Evolutionary conservation across 805 yeast genomes (phyloP).

Genomic region (Kuraishia piskuri): DNA sequence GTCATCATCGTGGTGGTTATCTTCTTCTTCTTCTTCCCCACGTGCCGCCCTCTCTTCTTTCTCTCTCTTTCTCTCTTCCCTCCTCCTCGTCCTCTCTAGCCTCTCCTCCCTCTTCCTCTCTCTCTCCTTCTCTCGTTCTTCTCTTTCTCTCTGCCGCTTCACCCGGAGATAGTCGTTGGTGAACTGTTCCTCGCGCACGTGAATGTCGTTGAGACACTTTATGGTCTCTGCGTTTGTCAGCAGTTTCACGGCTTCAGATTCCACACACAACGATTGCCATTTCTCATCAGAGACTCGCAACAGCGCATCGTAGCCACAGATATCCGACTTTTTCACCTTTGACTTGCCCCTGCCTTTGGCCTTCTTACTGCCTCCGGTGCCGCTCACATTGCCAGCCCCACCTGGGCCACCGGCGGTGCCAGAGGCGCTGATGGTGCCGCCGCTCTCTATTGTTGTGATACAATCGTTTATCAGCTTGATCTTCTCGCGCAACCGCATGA

Average conservation of each 20-base stretch:
- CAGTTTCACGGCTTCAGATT: slow-evolving; percentile 7
- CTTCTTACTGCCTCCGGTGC: slow-evolving; percentile 7
- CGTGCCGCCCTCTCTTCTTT: neutral
- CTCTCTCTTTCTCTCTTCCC: neutral
- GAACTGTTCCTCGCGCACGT: neutral
- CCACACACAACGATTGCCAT: slow-evolving; percentile 14
- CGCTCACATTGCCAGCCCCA: slow-evolving; percentile 4
- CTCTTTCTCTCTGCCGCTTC: neutral
- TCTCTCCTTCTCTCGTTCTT: neutral
- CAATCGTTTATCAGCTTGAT: slow-evolving; percentile 29
- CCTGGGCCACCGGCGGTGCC: slow-evolving; percentile 2
- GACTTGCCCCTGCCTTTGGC: slow-evolving; percentile 10
- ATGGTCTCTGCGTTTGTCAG: slow-evolving; percentile 4
- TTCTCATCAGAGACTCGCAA: slow-evolving; percentile 11
- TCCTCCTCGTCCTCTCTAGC: neutral
- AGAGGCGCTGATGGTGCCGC: neutral
- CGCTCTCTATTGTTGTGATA: slow-evolving; percentile 10
- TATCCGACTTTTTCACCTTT: slow-evolving; percentile 23
- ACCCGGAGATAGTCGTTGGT: neutral
- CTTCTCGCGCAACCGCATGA: slow-evolving; percentile 26
- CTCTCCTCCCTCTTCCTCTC: neutral
- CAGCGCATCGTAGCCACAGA: slow-evolving; percentile 42
- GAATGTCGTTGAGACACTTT: slow-evolving; percentile 4
- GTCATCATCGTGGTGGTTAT: too few relatives aligned
- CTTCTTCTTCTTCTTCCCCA: neutral